phyloP scores from a whole-genome alignment of 306 rosid genomes.

The Castanopsis chinensis region DNA sequence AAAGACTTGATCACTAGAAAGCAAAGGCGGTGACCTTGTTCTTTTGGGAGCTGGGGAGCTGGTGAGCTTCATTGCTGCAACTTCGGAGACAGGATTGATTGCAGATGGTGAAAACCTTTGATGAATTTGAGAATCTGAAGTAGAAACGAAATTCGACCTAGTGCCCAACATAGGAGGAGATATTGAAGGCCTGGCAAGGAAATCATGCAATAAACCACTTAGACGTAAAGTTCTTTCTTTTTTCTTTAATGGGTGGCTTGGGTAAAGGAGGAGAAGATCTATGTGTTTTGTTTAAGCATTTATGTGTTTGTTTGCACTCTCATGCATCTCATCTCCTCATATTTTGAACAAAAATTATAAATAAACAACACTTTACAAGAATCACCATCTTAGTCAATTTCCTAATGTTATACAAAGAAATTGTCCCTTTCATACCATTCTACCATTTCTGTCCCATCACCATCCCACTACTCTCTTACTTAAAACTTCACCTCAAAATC shows the following conservation, averaged over 20 bases:
- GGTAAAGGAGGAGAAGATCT: background rate
- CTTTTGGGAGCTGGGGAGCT: slow-evolving; percentile 58
- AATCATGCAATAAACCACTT: slow-evolving; percentile 27
- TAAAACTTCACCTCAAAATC: background rate
- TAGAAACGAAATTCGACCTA: slow-evolving; percentile 23
- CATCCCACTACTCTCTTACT: background rate
- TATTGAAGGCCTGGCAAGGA: slow-evolving; percentile 34
- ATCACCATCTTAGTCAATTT: background rate
- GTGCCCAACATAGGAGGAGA: slow-evolving; percentile 36
- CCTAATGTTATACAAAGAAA: background rate
- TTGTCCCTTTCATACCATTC: background rate
- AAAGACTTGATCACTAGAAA: slow-evolving; percentile 42
- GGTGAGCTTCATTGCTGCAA: slow-evolving; percentile 24
- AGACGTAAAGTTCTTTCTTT: background rate
- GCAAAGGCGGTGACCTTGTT: slow-evolving; percentile 71
- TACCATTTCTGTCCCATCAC: background rate
- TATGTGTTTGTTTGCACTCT: background rate
- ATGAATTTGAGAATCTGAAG: slow-evolving; percentile 24
- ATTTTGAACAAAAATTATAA: background rate
- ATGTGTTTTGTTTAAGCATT: background rate
- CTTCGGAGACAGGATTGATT: slow-evolving; percentile 26
- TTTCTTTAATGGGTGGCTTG: background rate
- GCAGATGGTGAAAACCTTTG: slow-evolving; percentile 21
- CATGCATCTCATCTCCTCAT: background rate
- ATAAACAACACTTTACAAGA: background rate